Base-by-base conservation (phyloP, 768 basidiomycete genomes). In the Clitopilus passeckerianus region DNA sequence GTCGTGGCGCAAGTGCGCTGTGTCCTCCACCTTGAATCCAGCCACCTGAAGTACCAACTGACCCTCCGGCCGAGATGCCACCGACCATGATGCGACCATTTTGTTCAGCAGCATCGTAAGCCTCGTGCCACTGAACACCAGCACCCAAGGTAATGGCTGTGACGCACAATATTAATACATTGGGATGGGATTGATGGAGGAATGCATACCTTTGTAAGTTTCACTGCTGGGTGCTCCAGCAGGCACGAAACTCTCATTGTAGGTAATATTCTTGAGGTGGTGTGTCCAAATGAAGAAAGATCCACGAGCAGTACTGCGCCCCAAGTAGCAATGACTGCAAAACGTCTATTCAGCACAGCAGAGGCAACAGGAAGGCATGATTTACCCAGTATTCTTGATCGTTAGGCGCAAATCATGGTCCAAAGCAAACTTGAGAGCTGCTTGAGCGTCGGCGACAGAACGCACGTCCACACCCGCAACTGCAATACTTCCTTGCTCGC, bases 11-110 rank as follows among this genome's bases (percentile, higher is more conserved):
- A 8, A 80, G 59, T 6, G 68, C 62, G 41, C 76, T 77, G 57
- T 83, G 79, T 1, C 82, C 80, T 5, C 78, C 80, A 12, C 82
- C 83, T 27, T 72, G 66, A 3, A 78, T 57, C 77, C 79, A 84
- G 18, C 81, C 82, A 27, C 79, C 80, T 14, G 75, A 73, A 23
- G 80, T 74, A 35, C 80, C 82, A 4, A 83, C 71, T 5, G 79
- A 74, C 20, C 74, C 79, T 6, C 72, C 71, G 0, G 34, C 10
- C 7, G 74, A 74, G 5, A 72, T n/a, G 8, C 77, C 82, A 6
- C 84, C 84, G 5, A 83, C 73, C 18, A 84, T 69, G 46, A 75
- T 65, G 5, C 76, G 73, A 0, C 70, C 71, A n/a, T 77, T 64
- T 4, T 68, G 61, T n/a, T 77, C 66, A 7, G 71, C 76, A 6